Evolutionary conservation across 2,329 filamentous ascomycete species (phyloP).

Genomic region (Trichophaea hybrida): DNA sequence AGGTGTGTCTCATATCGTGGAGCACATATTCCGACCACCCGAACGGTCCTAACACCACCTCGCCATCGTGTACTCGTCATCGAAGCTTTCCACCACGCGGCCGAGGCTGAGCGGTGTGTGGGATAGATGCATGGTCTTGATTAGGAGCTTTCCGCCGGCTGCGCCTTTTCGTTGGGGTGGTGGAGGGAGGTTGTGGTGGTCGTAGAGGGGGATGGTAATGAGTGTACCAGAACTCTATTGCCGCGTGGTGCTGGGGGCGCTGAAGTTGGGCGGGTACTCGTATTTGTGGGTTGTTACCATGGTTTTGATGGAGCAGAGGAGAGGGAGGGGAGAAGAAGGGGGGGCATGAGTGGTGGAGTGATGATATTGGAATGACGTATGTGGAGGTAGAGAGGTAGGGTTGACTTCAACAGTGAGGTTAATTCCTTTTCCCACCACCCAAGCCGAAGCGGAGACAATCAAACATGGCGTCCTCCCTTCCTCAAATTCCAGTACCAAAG

Average conservation of each 20-base stretch:
- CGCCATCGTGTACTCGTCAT: not conserved
- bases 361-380: too few relatives aligned
- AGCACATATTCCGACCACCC: not conserved
- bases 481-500: too few relatives aligned
- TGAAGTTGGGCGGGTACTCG: not conserved
- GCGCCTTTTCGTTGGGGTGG: not conserved
- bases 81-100: not conserved
- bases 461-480: too few relatives aligned
- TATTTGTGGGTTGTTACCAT: constrained; percentile 1
- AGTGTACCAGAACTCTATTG: not conserved
- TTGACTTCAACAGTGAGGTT: too few relatives aligned
- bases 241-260: not conserved
- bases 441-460: too few relatives aligned
- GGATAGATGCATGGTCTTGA: not conserved
- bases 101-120: not conserved
- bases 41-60: not conserved
- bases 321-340: too few relatives aligned
- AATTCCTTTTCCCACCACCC: too few relatives aligned
- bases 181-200: not conserved
- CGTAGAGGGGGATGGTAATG: not conserved
- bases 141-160: constrained; percentile 1
- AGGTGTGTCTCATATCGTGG: not conserved
- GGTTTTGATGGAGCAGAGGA: not conserved
- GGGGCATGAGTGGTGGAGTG: too few relatives aligned
- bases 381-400: too few relatives aligned